A percentile compares a stretch with the other conserved stretches of the same genome.
Evolutionary conservation across 441 rosid genomes (phyloP).

Genomic region (Jatropha multifida): DNA sequence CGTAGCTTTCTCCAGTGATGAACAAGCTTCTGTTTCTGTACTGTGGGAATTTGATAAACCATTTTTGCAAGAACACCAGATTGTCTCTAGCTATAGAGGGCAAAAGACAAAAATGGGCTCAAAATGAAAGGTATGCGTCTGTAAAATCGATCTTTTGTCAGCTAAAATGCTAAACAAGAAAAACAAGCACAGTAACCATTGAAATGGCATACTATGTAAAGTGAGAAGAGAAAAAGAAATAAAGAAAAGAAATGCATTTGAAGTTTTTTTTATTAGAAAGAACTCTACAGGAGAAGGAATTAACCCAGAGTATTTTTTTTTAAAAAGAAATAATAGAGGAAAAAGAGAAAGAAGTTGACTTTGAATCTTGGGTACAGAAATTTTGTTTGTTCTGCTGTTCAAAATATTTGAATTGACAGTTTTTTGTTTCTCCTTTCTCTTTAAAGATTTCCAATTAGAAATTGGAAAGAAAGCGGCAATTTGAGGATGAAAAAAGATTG

Average conservation of each 20-base stretch:
- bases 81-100: conserved; percentile 79
- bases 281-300: background rate
- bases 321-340: background rate
- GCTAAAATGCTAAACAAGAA: conserved; percentile 35
- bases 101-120: conserved; percentile 32
- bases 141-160: conserved; percentile 39
- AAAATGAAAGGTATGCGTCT: conserved; percentile 19
- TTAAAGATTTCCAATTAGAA: conserved; percentile 11
- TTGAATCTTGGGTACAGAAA: conserved; percentile 38
- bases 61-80: conserved; percentile 81
- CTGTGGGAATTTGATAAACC: conserved; percentile 90
- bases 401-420: conserved; percentile 12
- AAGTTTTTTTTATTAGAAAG: conserved; percentile 13
- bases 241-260: conserved; percentile 20
- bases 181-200: conserved; percentile 32
- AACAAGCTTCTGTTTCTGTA: conserved; percentile 86
- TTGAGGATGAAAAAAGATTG: background rate
- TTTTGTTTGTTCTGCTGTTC: conserved; percentile 26
- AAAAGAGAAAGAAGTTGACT: conserved; percentile 37
- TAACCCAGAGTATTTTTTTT: background rate
- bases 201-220: conserved; percentile 36
- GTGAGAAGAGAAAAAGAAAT: conserved; percentile 13
- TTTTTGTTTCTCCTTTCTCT: background rate
- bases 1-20: conserved; percentile 97
- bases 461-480: conserved; percentile 13